These are phyloP conservation scores for Kregervanrija pseudodelftensis DNA, from an alignment of 805 yeast genomes.

Conservation along the genomic window DNA sequence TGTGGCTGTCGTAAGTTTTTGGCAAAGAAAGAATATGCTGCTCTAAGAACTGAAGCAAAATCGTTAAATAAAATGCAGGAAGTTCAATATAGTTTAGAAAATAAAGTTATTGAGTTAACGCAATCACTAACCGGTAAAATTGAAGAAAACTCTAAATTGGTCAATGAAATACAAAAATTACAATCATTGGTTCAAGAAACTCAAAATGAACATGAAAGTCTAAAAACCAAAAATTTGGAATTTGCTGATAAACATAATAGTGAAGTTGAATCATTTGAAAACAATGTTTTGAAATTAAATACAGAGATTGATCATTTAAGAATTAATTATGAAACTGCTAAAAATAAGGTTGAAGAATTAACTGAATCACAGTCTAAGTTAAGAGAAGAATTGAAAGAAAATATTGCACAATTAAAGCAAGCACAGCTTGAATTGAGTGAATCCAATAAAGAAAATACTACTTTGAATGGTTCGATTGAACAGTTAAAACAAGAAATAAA, in stretches of 20 bases:
- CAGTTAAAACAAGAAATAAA: slow-evolving; percentile 38
- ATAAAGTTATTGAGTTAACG: slow-evolving; percentile 94
- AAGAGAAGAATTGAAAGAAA: slow-evolving; percentile 54
- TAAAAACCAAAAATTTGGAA: slow-evolving; percentile 50
- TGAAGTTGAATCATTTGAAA: slow-evolving; percentile 40
- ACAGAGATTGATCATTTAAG: slow-evolving; percentile 50
- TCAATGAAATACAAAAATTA: slow-evolving; percentile 50
- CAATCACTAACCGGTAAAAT: slow-evolving; percentile 74
- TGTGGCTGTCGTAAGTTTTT: slow-evolving; percentile 66
- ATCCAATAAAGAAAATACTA: slow-evolving; percentile 57
- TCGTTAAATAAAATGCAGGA: slow-evolving; percentile 86
- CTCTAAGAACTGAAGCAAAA: slow-evolving; percentile 79
- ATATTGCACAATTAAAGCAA: slow-evolving; percentile 52
- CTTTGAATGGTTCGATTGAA: slow-evolving; percentile 55
- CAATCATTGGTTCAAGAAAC: slow-evolving; percentile 48
- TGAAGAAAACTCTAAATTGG: slow-evolving; percentile 71
- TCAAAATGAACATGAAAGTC: slow-evolving; percentile 41
- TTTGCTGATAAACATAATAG: slow-evolving; percentile 39
- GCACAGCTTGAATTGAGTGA: slow-evolving; percentile 54
- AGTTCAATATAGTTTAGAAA: slow-evolving; percentile 88
- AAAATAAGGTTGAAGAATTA: slow-evolving; percentile 51
- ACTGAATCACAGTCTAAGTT: slow-evolving; percentile 54
- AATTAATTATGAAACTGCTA: slow-evolving; percentile 50
- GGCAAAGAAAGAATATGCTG: slow-evolving; percentile 60
- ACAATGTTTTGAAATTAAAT: slow-evolving; percentile 42